phyloP scores from a whole-genome alignment of 2,329 filamentous ascomycete genomes.

The Aspergillus luchuensis region DNA sequence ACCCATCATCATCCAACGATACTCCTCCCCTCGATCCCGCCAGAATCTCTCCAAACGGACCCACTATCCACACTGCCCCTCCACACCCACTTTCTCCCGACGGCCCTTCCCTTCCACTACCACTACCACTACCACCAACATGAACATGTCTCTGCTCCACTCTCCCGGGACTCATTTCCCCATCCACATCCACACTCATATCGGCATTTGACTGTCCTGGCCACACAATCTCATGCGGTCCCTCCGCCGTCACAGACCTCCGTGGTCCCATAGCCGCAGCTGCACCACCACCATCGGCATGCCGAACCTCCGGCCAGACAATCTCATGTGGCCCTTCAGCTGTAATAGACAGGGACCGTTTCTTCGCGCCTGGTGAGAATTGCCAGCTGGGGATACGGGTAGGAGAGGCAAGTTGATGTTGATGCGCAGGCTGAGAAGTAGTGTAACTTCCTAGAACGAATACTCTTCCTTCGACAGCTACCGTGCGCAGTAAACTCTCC shows the following conservation, averaged over 20 bases:
- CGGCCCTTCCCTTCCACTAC: background rate
- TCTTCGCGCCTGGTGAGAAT: background rate
- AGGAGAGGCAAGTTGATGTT: too few relatives aligned
- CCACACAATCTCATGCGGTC: slow-evolving; percentile 52
- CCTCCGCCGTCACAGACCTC: slow-evolving; percentile 37
- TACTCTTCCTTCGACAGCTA: background rate
- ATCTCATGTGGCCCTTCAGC: background rate
- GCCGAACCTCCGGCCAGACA: background rate
- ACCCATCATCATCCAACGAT: background rate
- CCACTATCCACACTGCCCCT: background rate
- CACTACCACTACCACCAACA: background rate
- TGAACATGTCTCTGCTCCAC: background rate
- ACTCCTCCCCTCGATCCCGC: background rate
- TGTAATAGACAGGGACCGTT: background rate
- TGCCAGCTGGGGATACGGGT: too few relatives aligned
- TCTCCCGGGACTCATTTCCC: background rate
- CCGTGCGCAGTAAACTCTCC: background rate
- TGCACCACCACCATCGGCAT: background rate
- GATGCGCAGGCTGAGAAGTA: background rate
- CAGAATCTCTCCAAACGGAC: background rate
- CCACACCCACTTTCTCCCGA: too few relatives aligned
- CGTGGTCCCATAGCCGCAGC: slow-evolving; percentile 6
- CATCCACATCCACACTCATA: background rate
- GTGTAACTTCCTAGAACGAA: background rate
- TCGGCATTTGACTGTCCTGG: slow-evolving; percentile 23